phyloP scores from a whole-genome alignment of 2,329 filamentous ascomycete species.

The Aspergillus ochraceoroseus region DNA sequence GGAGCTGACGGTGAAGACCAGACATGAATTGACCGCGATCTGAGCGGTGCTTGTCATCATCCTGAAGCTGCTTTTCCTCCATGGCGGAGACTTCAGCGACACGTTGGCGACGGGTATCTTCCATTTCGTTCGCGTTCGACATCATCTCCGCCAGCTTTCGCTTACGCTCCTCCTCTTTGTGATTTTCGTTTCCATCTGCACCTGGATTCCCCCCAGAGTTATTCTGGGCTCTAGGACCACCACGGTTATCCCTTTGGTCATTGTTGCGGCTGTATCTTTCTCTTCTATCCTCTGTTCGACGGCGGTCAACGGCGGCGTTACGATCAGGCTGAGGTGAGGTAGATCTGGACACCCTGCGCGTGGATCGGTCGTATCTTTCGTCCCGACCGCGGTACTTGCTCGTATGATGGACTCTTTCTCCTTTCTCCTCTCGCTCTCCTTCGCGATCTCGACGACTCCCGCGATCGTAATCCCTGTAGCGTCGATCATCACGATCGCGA shows the following conservation, averaged over 20 bases:
- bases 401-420: constrained; percentile 21
- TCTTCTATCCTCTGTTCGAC: constrained; percentile 15
- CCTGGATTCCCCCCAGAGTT: neutral
- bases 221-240: constrained; percentile 15
- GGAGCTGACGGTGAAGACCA: constrained; percentile 31
- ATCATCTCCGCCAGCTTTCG: constrained; percentile 68
- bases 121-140: constrained; percentile 63
- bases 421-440: constrained; percentile 18
- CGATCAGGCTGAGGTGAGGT: constrained; percentile 22
- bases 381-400: constrained; percentile 24
- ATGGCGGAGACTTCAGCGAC: constrained; percentile 61
- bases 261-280: constrained; percentile 18
- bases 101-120: constrained; percentile 63
- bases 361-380: constrained; percentile 23
- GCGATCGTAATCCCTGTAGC: constrained; percentile 21
- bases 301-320: constrained; percentile 13
- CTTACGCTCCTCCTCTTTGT: constrained; percentile 31
- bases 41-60: constrained; percentile 53
- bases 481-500: constrained; percentile 22
- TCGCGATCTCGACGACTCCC: constrained; percentile 20
- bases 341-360: constrained; percentile 24
- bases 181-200: constrained; percentile 22
- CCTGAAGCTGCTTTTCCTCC: constrained; percentile 60
- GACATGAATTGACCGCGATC: constrained; percentile 35
- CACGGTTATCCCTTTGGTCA: constrained; percentile 23